Conservation (phyloP, 202 grass and related monocot genomes). For the Digitaria exilis region DNA sequence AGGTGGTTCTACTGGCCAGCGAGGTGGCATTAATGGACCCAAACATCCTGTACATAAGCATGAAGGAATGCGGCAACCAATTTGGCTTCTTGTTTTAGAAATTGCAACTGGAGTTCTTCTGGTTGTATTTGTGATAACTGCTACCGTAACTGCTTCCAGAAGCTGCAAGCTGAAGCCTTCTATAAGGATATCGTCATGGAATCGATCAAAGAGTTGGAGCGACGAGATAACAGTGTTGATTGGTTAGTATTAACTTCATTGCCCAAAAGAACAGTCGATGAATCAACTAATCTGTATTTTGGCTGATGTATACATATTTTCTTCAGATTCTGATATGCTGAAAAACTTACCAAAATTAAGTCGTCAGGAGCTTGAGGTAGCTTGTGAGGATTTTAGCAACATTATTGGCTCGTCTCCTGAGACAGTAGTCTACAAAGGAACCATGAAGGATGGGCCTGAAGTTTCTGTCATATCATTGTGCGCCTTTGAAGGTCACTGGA, state of each 20-base stretch:
- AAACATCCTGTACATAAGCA: constrained; percentile 57
- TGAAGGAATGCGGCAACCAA: constrained; percentile 59
- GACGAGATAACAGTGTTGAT: constrained; percentile 75
- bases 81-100: constrained; percentile 94
- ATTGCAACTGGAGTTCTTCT: constrained; percentile 82
- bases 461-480: constrained; percentile 89
- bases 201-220: constrained; percentile 65
- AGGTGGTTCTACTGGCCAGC: constrained; percentile 63
- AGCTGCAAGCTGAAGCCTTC: constrained; percentile 71
- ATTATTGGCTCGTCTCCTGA: constrained; percentile 86
- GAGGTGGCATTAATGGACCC: constrained; percentile 41
- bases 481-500: constrained; percentile 76
- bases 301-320: constrained; percentile 16
- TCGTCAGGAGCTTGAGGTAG: constrained; percentile 87
- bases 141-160: constrained; percentile 67
- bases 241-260: constrained; percentile 48
- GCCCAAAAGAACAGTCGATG: background rate
- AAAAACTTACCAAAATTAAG: constrained; percentile 75
- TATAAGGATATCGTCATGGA: constrained; percentile 73
- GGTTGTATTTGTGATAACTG: constrained; percentile 69
- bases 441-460: constrained; percentile 83
- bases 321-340: constrained; percentile 78
- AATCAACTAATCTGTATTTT: background rate
- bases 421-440: constrained; percentile 91
- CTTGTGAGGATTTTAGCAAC: constrained; percentile 99